These are phyloP conservation scores for Paramecium tetraurelia DNA, from an alignment of 73 alveolate genomes.

Conservation along the genomic window DNA sequence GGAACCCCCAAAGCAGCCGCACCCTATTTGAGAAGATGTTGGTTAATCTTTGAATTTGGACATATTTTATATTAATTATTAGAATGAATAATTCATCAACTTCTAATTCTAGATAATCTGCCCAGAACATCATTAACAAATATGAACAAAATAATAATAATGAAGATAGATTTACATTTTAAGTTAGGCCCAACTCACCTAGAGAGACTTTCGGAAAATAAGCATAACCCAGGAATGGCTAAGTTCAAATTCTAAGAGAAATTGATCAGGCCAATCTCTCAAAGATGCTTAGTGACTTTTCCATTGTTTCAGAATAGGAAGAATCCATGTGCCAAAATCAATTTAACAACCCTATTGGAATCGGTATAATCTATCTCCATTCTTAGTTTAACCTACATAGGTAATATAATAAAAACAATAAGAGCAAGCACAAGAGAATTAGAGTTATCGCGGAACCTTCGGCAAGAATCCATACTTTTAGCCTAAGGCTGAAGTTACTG, in stretches of 20 bases:
- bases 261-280: constrained; percentile 13
- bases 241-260: not conserved
- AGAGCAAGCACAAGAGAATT: not conserved
- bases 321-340: constrained; percentile 12
- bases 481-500: constrained; percentile 14
- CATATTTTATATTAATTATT: not conserved
- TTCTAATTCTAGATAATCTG: constrained; percentile 11
- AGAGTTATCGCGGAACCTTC: constrained; percentile 21
- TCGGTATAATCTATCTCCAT: not conserved
- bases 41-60: not conserved
- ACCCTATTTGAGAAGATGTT: not conserved
- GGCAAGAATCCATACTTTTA: constrained; percentile 38
- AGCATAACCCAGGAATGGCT: not conserved
- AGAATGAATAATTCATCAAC: not conserved
- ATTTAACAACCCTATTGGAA: constrained; percentile 42
- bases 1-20: not conserved
- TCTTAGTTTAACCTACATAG: not conserved
- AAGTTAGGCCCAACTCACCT: constrained; percentile 26
- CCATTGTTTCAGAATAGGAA: constrained; percentile 17
- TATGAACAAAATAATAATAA: not conserved
- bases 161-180: constrained; percentile 1
- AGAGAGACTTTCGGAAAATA: constrained; percentile 11
- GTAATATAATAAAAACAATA: not conserved
- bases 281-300: constrained; percentile 39
- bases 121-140: not conserved